These are phyloP conservation scores for Wickerhamomyces bisporus DNA, from an alignment of 805 yeast species.

Conservation along the genomic window DNA sequence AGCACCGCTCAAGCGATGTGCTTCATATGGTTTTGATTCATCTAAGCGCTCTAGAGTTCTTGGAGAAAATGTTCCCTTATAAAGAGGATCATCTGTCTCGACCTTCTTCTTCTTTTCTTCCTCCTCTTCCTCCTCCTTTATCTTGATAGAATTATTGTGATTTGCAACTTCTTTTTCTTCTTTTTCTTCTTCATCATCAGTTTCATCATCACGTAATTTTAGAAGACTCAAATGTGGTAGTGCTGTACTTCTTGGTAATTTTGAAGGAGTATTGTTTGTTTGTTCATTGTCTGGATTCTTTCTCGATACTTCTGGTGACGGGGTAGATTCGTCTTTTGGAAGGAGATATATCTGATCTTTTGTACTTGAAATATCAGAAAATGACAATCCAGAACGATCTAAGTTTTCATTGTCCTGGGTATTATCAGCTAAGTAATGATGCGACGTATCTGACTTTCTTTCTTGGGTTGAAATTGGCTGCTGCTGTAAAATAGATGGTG, in stretches of 20 bases:
- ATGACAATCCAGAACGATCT: slow-evolving; percentile 5
- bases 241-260: slow-evolving; percentile 20
- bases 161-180: too few relatives aligned
- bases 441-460: slow-evolving; percentile 4
- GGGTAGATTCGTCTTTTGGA: slow-evolving; percentile 22
- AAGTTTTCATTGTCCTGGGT: slow-evolving; percentile 9
- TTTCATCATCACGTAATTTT: slow-evolving; percentile 20
- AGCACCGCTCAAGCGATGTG: background rate
- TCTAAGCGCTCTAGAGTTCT: slow-evolving; percentile 9
- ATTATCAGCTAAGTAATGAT: slow-evolving; percentile 23
- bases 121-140: too few relatives aligned
- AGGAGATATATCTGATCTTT: background rate
- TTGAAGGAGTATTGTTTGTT: slow-evolving; percentile 16
- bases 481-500: background rate
- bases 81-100: too few relatives aligned
- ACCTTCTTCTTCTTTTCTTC: background rate
- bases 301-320: slow-evolving; percentile 12
- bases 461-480: background rate
- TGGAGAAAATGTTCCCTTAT: slow-evolving; percentile 4
- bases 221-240: slow-evolving; percentile 22
- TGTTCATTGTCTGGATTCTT: background rate
- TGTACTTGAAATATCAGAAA: background rate
- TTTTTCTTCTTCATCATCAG: slow-evolving; percentile 3
- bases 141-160: too few relatives aligned
- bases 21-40: slow-evolving; percentile 6